Percentiles rank a stretch among this genome's conserved stretches.
Conservation (phyloP, 208 protist species). For the Crithidia bombi region DNA sequence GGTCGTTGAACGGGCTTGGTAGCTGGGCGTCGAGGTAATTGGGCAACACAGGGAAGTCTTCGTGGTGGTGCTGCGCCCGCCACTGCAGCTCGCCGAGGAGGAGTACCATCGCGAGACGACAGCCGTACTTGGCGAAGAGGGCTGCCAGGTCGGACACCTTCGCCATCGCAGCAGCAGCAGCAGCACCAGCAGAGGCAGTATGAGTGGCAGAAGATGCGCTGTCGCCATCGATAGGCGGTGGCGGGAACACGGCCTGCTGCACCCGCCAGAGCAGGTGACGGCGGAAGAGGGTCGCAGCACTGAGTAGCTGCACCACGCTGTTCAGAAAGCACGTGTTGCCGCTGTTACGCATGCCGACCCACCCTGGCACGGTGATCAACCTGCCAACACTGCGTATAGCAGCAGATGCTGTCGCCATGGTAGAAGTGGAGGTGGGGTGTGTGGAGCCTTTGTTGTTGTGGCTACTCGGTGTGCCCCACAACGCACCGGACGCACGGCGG, state of each 20-base stretch:
- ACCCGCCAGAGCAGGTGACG: constrained; percentile 23
- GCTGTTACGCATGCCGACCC: constrained; percentile 56
- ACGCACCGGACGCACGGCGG: background rate
- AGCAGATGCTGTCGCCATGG: background rate
- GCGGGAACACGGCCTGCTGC: constrained; percentile 20
- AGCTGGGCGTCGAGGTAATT: constrained; percentile 38
- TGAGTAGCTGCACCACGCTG: constrained; percentile 69
- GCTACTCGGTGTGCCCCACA: background rate
- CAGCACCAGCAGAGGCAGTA: background rate
- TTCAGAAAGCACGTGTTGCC: constrained; percentile 80
- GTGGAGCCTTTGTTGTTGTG: background rate
- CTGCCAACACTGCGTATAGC: background rate
- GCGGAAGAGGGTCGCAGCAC: constrained; percentile 43
- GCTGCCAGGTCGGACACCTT: background rate
- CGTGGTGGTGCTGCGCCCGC: constrained; percentile 34
- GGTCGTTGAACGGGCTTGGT: constrained; percentile 57
- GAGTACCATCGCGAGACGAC: constrained; percentile 36
- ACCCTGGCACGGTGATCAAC: constrained; percentile 26
- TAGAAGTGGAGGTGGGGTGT: background rate
- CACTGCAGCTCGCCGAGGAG: constrained; percentile 62
- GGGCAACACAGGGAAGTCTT: constrained; percentile 29
- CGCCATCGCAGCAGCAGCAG: background rate
- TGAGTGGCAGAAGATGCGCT: background rate
- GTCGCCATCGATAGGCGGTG: background rate
- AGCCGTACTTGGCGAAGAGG: constrained; percentile 7